phyloP scores from a whole-genome alignment of 176 grass and related monocot genomes.

The Phyllostachys edulis region DNA sequence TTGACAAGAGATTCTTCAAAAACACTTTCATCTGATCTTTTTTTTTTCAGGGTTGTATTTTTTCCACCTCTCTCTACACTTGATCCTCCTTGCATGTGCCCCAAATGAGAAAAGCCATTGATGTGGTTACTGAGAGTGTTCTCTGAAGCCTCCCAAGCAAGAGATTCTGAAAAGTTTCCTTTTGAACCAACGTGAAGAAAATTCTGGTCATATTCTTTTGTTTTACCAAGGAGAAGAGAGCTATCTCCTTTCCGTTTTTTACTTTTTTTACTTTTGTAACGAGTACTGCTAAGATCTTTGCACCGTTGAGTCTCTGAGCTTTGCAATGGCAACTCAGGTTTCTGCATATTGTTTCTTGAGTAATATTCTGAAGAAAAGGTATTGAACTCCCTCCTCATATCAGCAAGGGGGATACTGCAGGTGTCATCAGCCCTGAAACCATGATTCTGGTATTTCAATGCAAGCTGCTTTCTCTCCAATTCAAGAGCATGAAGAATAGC shows the following conservation, averaged over 20 bases:
- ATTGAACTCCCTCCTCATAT: conserved; percentile 33
- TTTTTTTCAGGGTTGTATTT: conserved; percentile 38
- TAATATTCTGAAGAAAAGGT: conserved; percentile 35
- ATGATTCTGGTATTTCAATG: conserved; percentile 41
- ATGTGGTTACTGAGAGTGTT: conserved; percentile 30
- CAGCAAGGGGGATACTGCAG: conserved; percentile 23
- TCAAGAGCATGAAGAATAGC: conserved; percentile 90
- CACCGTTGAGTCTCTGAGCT: conserved; percentile 33
- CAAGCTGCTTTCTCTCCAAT: conserved; percentile 69
- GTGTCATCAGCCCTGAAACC: conserved; percentile 27
- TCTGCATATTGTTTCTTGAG: conserved; percentile 29
- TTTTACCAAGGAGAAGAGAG: conserved; percentile 30
- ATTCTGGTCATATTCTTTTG: conserved; percentile 36
- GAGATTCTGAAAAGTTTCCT: conserved; percentile 39
- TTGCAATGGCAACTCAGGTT: conserved; percentile 31
- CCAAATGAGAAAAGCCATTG: conserved; percentile 35
- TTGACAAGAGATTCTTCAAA: conserved; percentile 55
- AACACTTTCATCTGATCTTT: conserved; percentile 42
- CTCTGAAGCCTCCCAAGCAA: conserved; percentile 36
- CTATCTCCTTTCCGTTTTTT: conserved; percentile 41
- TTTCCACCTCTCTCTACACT: conserved; percentile 13
- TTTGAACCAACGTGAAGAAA: conserved; percentile 43
- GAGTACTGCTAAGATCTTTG: conserved; percentile 47
- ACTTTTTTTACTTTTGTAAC: conserved; percentile 61
- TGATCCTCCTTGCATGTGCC: conserved; percentile 27